Percentiles rank a stretch among this genome's conserved stretches.
Evolutionary conservation across 1,284 basidiomycete genomes (phyloP).

Genomic region (Heterobasidion occidentale): DNA sequence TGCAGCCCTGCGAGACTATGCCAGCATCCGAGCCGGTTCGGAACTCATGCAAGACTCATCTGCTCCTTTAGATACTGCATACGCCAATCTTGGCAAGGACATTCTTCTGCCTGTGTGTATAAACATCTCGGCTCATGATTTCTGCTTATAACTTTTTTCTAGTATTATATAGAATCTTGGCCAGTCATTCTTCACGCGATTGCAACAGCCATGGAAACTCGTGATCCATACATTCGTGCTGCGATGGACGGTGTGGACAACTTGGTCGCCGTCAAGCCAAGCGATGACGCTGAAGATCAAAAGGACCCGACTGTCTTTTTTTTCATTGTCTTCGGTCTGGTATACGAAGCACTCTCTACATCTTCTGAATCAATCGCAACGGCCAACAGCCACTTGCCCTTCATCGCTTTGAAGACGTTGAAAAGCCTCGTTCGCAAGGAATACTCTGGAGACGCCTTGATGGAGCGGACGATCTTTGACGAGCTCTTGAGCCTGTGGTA

Average conservation of each 20-base stretch:
- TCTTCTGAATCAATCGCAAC: slow-evolving; percentile 25
- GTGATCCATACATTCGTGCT: slow-evolving; percentile 62
- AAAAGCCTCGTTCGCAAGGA: slow-evolving; percentile 72
- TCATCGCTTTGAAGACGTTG: slow-evolving; percentile 73
- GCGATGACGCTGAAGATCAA: slow-evolving; percentile 25
- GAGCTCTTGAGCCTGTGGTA: slow-evolving; percentile 88
- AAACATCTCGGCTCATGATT: not conserved
- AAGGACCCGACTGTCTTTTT: slow-evolving; percentile 80
- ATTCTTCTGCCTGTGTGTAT: slow-evolving; percentile 77
- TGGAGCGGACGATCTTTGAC: slow-evolving; percentile 79
- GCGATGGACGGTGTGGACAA: slow-evolving; percentile 77
- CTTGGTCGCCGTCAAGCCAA: slow-evolving; percentile 12
- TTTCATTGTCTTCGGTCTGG: slow-evolving; percentile 86
- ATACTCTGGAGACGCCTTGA: slow-evolving; percentile 75
- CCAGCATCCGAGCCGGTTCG: slow-evolving; percentile 82
- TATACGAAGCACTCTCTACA: slow-evolving; percentile 81
- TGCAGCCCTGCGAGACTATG: slow-evolving; percentile 85
- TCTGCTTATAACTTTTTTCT: slow-evolving; percentile 7
- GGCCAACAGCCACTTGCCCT: slow-evolving; percentile 36
- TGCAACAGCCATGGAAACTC: slow-evolving; percentile 68
- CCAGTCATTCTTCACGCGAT: slow-evolving; percentile 83
- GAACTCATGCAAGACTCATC: slow-evolving; percentile 75
- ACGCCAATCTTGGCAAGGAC: slow-evolving; percentile 84
- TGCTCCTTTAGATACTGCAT: slow-evolving; percentile 72
- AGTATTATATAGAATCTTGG: slow-evolving; percentile 89